Conservation (phyloP, 257 asterid species). For the Nicotiana obtusifolia region DNA sequence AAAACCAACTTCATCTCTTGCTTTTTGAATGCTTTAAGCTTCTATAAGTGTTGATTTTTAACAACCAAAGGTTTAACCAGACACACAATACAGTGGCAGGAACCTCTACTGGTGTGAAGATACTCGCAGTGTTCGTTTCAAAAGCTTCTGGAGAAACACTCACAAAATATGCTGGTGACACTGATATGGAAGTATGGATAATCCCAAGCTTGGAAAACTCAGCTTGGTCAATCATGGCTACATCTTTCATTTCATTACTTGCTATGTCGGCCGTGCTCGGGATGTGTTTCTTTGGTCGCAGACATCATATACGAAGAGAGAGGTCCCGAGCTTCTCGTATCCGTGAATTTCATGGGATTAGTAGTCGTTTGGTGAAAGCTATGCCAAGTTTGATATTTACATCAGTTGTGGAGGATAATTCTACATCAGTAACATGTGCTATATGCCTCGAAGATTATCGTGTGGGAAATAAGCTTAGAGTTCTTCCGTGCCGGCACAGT, state of each 20-base stretch:
- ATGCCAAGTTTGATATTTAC: slow-evolving; percentile 78
- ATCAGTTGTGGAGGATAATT: slow-evolving; percentile 67
- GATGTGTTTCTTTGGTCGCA: slow-evolving; percentile 73
- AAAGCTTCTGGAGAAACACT: slow-evolving; percentile 52
- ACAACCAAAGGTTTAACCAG: background rate
- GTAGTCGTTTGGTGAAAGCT: slow-evolving; percentile 76
- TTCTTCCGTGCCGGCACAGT: slow-evolving; percentile 85
- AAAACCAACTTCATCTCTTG: background rate
- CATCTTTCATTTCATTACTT: slow-evolving; percentile 62
- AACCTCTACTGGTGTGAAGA: slow-evolving; percentile 46
- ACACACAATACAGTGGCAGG: slow-evolving; percentile 64
- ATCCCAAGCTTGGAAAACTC: slow-evolving; percentile 56
- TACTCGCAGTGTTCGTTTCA: slow-evolving; percentile 70
- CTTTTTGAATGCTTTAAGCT: background rate
- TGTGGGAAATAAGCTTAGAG: slow-evolving; percentile 70
- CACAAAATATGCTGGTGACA: slow-evolving; percentile 39
- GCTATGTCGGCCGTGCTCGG: slow-evolving; percentile 74
- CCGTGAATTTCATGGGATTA: slow-evolving; percentile 66
- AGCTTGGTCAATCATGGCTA: slow-evolving; percentile 71
- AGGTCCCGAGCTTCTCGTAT: slow-evolving; percentile 36
- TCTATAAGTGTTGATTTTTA: background rate
- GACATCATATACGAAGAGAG: slow-evolving; percentile 60
- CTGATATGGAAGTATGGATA: slow-evolving; percentile 48
- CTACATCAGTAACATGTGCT: slow-evolving; percentile 76
- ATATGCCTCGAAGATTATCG: slow-evolving; percentile 87